A percentile compares a stretch with the other conserved stretches of the same genome.
Evolutionary conservation across 176 grass and related monocot species (phyloP).

Genomic region (Poa pratensis): DNA sequence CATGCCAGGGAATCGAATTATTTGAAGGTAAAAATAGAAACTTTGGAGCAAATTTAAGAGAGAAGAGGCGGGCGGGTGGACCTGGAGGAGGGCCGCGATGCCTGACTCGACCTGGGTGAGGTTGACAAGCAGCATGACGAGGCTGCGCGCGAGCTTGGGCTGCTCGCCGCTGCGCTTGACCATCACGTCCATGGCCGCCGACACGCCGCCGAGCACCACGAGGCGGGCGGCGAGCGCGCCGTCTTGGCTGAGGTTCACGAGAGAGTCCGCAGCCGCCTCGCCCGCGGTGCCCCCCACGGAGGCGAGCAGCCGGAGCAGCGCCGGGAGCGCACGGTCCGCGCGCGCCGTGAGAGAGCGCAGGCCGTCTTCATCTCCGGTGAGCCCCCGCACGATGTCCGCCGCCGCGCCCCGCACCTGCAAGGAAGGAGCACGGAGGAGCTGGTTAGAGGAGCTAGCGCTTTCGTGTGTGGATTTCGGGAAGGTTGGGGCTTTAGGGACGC

Average conservation of each 20-base stretch:
- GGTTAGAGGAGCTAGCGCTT: neutral
- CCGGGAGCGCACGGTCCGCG: slow-evolving; percentile 57
- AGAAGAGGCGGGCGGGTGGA: neutral
- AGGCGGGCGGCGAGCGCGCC: slow-evolving; percentile 57
- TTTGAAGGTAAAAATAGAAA: neutral
- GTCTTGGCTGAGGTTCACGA: slow-evolving; percentile 90
- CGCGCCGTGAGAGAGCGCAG: slow-evolving; percentile 55
- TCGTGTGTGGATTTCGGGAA: too few species aligned
- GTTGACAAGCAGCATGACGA: slow-evolving; percentile 92
- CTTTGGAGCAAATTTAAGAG: neutral
- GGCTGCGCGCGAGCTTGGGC: slow-evolving; percentile 55
- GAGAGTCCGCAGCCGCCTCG: slow-evolving; percentile 70
- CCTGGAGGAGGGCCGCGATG: slow-evolving; percentile 69
- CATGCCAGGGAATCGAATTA: neutral
- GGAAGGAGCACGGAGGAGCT: neutral
- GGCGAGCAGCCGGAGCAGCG: slow-evolving; percentile 56
- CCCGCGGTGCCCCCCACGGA: slow-evolving; percentile 50
- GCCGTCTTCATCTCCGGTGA: slow-evolving; percentile 75
- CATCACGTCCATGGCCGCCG: slow-evolving; percentile 71
- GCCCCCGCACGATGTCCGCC: slow-evolving; percentile 73
- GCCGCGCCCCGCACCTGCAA: slow-evolving; percentile 74
- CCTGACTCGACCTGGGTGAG: slow-evolving; percentile 84
- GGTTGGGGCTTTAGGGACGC: neutral
- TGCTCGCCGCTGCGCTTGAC: slow-evolving; percentile 52
- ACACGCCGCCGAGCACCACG: slow-evolving; percentile 54